Evolutionary conservation across 2,329 filamentous ascomycete species (phyloP), one percentile per base, ranked within the genome.

Genomic region (Cercospora beticola): DNA sequence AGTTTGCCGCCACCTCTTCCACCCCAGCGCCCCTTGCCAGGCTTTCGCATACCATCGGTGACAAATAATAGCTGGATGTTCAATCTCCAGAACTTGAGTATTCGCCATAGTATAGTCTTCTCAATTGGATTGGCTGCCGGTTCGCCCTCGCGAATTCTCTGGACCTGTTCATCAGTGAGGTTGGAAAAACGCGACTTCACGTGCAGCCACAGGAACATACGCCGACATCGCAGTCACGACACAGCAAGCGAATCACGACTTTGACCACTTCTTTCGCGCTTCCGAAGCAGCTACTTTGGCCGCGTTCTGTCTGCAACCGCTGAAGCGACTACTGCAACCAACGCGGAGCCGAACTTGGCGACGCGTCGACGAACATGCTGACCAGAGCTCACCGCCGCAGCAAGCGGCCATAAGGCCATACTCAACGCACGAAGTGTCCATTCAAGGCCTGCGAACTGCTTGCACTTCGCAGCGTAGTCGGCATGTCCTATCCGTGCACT

Each of bases 11-110:
- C 76, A 0, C 75, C 73, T 36, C 78, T 70, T 9, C 76, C 81
- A 74, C 76, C 73, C 33, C 66, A 60, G 18, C 67, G 49, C 0
- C 56, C 57, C 23, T 73, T 70, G 26, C 56, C 54, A 0, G 79
- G 78, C 66, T 77, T 82, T 16, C 82, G 80, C 9, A 83, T 78
- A 0, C 86, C 85, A 66, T 88, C 86, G 69, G 86, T 86, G 3
- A 88, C 82, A 66, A 87, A 86, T 6, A 87, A 71, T 1, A 85
- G 79, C 49, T 85, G 81, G 5, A 88, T 83, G 16, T 85, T 82
- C 5, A 84, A 78, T 21, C 81, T 80, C 28, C 86, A 78, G 1
- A 87, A 79, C 4, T 81, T 79, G 60, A 83, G 74, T 68, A 85
- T 76, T 6, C 80, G 78, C 70, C 76, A 80, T 33, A 83, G 76